Evolutionary conservation across 352 stramenopile genomes (phyloP).

Genomic region (Aphanomyces cochlioides): DNA sequence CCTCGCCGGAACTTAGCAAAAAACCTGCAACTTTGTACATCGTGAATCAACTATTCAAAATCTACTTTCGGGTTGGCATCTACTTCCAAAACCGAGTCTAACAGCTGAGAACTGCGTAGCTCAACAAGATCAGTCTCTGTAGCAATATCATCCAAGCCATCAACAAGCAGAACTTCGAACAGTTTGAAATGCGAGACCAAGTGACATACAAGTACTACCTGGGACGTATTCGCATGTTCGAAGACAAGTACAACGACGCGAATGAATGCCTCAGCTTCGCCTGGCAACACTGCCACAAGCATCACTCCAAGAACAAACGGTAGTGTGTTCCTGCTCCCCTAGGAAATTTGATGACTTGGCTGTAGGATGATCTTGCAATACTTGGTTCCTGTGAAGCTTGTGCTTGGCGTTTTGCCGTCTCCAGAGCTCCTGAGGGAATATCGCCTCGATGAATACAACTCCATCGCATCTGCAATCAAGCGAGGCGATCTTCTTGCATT

Average conservation of each 20-base stretch:
- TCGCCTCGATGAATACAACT: constrained; percentile 76
- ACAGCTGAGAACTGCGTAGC: constrained; percentile 25
- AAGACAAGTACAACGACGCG: constrained; percentile 94
- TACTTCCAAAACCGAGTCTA: neutral
- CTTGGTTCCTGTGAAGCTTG: constrained; percentile 91
- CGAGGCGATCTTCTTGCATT: constrained; percentile 91
- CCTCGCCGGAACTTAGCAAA: constrained; percentile 78
- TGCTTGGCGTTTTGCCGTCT: constrained; percentile 90
- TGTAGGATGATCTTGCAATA: constrained; percentile 91
- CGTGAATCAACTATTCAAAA: constrained; percentile 95
- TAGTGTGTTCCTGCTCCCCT: neutral
- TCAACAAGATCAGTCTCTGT: constrained; percentile 92
- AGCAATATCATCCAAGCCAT: constrained; percentile 90
- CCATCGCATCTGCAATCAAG: constrained; percentile 87
- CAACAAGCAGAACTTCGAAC: constrained; percentile 76
- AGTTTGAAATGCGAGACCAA: constrained; percentile 83
- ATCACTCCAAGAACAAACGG: constrained; percentile 86
- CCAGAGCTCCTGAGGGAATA: constrained; percentile 89
- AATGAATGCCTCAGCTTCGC: constrained; percentile 93
- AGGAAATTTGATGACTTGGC: neutral
- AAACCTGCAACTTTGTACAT: constrained; percentile 85
- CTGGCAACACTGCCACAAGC: constrained; percentile 88
- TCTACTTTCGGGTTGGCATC: constrained; percentile 91
- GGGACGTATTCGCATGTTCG: constrained; percentile 94
- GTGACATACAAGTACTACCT: constrained; percentile 96